Conservation (phyloP, 352 stramenopile species). For the Phytophthora nicotianae region DNA sequence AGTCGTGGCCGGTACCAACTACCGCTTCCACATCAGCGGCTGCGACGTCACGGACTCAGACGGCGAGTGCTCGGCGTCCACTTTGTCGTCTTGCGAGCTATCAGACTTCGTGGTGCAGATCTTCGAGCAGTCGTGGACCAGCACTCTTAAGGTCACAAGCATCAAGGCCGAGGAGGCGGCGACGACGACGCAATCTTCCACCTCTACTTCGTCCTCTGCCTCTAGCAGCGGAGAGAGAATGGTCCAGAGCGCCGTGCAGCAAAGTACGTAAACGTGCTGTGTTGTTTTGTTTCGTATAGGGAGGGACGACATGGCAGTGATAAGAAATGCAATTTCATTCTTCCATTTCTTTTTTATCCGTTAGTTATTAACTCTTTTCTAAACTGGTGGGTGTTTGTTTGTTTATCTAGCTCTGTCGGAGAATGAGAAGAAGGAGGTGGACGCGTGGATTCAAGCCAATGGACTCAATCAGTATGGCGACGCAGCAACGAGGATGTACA, state of each 20-base stretch:
- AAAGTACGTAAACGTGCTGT: slow-evolving; percentile 34
- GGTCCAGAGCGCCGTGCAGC: slow-evolving; percentile 5
- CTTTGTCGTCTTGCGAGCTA: slow-evolving; percentile 33
- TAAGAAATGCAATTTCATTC: slow-evolving; percentile 20
- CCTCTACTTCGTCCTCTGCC: background rate
- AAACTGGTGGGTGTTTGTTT: background rate
- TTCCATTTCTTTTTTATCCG: slow-evolving; percentile 15
- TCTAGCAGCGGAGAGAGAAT: slow-evolving; percentile 4
- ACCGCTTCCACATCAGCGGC: slow-evolving; percentile 65
- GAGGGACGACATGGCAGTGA: slow-evolving; percentile 7
- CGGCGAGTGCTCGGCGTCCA: slow-evolving; percentile 39
- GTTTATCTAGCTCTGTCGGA: slow-evolving; percentile 27
- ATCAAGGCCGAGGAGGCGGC: slow-evolving; percentile 33
- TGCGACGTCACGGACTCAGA: slow-evolving; percentile 47
- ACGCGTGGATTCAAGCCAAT: slow-evolving; percentile 64
- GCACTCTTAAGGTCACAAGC: slow-evolving; percentile 62
- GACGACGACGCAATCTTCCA: background rate
- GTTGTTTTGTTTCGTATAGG: slow-evolving; percentile 11
- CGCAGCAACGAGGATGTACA: slow-evolving; percentile 57
- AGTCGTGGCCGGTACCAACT: slow-evolving; percentile 80
- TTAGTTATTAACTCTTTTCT: slow-evolving; percentile 21
- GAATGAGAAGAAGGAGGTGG: slow-evolving; percentile 59
- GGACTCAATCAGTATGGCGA: slow-evolving; percentile 72
- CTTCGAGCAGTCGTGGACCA: slow-evolving; percentile 66
- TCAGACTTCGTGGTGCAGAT: slow-evolving; percentile 55